Evolutionary conservation across 139 green algal genomes (phyloP), one percentile per base, ranked within the genome.

Genomic region (Picochlorum sp.): DNA sequence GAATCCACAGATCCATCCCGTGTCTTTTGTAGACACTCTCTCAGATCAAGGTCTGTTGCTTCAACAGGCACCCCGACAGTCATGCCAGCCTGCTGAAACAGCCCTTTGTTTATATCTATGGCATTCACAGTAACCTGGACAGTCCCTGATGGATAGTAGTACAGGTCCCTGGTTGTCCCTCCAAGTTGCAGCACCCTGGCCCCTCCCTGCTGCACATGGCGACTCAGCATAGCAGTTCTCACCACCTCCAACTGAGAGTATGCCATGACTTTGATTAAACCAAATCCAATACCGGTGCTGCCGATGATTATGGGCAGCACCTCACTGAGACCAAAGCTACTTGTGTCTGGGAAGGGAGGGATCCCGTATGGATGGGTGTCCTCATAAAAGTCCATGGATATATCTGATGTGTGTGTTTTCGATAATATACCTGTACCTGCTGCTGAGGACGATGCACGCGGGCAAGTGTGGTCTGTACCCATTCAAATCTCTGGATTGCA

Each of bases 51-150:
- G 20, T 24, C 16, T 26, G 57, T 34, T 6, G 21, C 58, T 21
- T 20, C 32, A 23, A 82, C 80, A 4, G 72, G 72, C 49, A 85
- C 61, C 45, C 64, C 45, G 26, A 76, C 81, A 63, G 82, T 73
- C 34, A 88, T 57, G 24, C 80, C 81, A 11, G 80, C 81, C 64
- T 88, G 81, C 71, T 88, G 81, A 65, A 78, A 69, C 34, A 85
- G 26, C 66, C 55, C 34, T 47, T 72, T 76, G 47, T 82, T 82
- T 9, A 80, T 32, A 15, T 68, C 49, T 23, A 72, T 65, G 3
- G 70, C 77, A 45, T 79, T 77, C 23, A 79, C 73, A 8, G 68
- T 75, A 15, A 84, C 69, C 6, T 69, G 32, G 32, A 80, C 57
- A 3, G 56, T 74, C 44, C 67, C 62, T 32, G 80, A 77, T 11